Base-by-base conservation (phyloP, 768 basidiomycete species). In the Tephrocybe sp. region DNA sequence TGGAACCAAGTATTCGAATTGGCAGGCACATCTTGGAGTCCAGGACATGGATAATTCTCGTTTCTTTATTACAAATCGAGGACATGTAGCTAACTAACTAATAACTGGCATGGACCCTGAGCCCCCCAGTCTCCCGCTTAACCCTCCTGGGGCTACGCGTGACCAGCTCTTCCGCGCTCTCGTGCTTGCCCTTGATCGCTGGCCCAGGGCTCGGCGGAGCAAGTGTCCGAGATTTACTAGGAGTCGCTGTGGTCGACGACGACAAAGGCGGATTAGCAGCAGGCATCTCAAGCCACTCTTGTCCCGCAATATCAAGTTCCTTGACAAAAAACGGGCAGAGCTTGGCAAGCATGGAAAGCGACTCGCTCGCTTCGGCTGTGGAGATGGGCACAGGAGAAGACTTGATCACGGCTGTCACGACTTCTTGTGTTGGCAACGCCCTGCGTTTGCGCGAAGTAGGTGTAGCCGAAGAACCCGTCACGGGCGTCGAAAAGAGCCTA, bases 311-410 rank as follows among this genome's bases (percentile, higher is more conserved):
- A 49, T 77, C 72, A 6, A 91, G 70, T 49, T 71, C 74, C 60
- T 75, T 81, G 44, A 92, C 65, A 72, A 91, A 92, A 69, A 91
- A 92, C 1, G 90, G 88, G 59, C 90, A 91, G 11, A 91, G 68
- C 34, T 75, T 73, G 15, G 76, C 71, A 43, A 92, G 73, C 64
- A 92, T 73, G 21, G 68, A 67, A 39, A 92, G 63, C 1, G 88
- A 90, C 60, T 91, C 88, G 39, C 75, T 78, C 1, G 90, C 88
- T 65, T 92, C 90, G 9, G 84, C 83, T 22, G 73, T 67, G 16
- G 89, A 91, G 53, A 90, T 80, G 7, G 90, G 88, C 5, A 91
- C 83, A 1, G 86, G 83, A 0, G 88, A 89, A 0, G 88, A 91
- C 67, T 91, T 91, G 47, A 91, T 67, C 51, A 92, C 70, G 10